Conservation (phyloP, 352 stramenopile genomes). For the Pythium angustatum region DNA sequence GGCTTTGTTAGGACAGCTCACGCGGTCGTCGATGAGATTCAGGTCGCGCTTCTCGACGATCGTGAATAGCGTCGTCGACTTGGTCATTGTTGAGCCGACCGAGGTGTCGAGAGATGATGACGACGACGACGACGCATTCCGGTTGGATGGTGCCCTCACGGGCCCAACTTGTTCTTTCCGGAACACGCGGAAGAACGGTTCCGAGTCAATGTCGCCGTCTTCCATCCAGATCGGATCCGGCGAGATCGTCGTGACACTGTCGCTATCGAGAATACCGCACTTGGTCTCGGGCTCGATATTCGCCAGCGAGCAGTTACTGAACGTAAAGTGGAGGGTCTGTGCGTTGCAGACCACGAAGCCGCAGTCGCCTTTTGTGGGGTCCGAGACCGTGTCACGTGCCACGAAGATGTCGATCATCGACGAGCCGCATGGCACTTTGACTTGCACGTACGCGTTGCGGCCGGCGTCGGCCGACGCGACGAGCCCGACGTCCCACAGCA, state of each 20-base stretch:
- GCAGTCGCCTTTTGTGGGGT: conserved; percentile 16
- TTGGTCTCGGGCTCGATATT: conserved; percentile 16
- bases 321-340: conserved; percentile 17
- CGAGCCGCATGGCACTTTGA: conserved; percentile 25
- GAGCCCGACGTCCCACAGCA: conserved; percentile 29
- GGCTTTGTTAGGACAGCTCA: conserved; percentile 28
- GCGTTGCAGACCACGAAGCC: conserved; percentile 20
- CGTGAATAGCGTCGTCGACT: conserved; percentile 18
- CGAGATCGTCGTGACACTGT: conserved; percentile 6
- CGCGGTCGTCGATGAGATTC: conserved; percentile 11
- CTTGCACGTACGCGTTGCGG: conserved; percentile 12
- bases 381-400: conserved; percentile 17
- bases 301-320: conserved; percentile 16
- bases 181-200: conserved; percentile 18
- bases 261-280: conserved; percentile 17
- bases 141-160: neutral
- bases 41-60: conserved; percentile 23
- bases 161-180: conserved; percentile 2
- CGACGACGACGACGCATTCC: neutral
- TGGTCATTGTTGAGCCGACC: neutral
- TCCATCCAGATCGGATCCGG: conserved; percentile 25
- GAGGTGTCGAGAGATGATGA: neutral
- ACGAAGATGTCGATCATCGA: conserved; percentile 32
- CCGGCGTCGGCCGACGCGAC: conserved; percentile 14
- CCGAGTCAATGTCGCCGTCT: conserved; percentile 25